These are phyloP conservation scores for Coriolopsis trogii DNA, from an alignment of 1,284 basidiomycete species.

Conservation along the genomic window DNA sequence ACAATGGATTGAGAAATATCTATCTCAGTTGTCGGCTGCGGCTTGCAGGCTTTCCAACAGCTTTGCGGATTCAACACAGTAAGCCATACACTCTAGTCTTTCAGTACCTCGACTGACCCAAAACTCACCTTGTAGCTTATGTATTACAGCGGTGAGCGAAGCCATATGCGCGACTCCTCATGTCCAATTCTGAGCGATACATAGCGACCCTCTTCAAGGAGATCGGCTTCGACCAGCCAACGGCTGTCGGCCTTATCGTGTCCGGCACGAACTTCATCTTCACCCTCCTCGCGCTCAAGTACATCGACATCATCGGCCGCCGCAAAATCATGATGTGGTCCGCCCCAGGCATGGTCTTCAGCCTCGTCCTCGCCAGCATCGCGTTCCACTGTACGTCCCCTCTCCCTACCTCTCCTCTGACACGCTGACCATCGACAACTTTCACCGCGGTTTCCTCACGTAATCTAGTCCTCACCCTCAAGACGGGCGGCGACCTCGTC, in stretches of 20 bases:
- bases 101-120: neutral
- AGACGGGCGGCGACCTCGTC: constrained; percentile 68
- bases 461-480: constrained; percentile 62
- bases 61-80: constrained; percentile 68
- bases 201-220: constrained; percentile 74
- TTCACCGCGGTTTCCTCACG: neutral
- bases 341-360: constrained; percentile 77
- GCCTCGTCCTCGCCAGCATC: constrained; percentile 70
- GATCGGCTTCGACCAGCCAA: constrained; percentile 82
- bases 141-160: constrained; percentile 66
- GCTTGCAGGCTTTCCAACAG: constrained; percentile 83
- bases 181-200: neutral
- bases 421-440: neutral
- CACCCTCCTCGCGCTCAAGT: constrained; percentile 80
- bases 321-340: constrained; percentile 79
- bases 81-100: constrained; percentile 17
- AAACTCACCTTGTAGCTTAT: constrained; percentile 44
- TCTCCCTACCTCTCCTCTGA: neutral
- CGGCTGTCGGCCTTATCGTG: constrained; percentile 78
- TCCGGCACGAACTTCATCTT: constrained; percentile 83
- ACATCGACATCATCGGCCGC: constrained; percentile 81
- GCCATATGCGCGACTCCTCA: too few relatives aligned
- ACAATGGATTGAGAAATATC: neutral
- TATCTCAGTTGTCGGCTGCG: constrained; percentile 67
- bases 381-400: constrained; percentile 75